phyloP scores from a whole-genome alignment of 2,329 filamentous ascomycete genomes.

The Cylindrodendrum hubeiense region DNA sequence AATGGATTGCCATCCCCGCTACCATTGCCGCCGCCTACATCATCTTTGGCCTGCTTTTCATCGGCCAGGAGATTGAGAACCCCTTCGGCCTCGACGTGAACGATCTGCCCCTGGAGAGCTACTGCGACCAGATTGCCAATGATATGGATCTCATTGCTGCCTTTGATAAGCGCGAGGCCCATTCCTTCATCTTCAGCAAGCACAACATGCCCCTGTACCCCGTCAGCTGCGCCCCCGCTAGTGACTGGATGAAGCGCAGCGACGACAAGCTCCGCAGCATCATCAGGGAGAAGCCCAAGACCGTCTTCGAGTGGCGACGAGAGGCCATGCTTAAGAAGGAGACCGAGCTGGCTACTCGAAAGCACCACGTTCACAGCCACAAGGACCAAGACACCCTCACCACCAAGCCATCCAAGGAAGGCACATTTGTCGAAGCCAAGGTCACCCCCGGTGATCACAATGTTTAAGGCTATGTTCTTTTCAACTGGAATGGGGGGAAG shows the following conservation, averaged over 20 bases:
- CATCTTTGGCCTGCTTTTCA: constrained; percentile 80
- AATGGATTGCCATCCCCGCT: constrained; percentile 83
- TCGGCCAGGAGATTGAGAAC: constrained; percentile 87
- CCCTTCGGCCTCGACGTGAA: constrained; percentile 89
- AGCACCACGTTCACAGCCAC: constrained; percentile 13
- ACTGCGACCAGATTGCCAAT: constrained; percentile 78
- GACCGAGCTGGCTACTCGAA: constrained; percentile 8
- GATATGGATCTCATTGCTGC: constrained; percentile 82
- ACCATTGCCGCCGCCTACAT: constrained; percentile 82
- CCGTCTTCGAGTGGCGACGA: constrained; percentile 51
- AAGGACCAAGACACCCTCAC: constrained; percentile 12
- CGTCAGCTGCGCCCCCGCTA: constrained; percentile 56
- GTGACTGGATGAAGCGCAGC: constrained; percentile 55
- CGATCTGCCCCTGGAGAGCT: constrained; percentile 81
- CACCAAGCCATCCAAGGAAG: constrained; percentile 7
- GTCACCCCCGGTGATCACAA: constrained; percentile 38
- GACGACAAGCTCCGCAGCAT: constrained; percentile 54
- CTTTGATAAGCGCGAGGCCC: constrained; percentile 50
- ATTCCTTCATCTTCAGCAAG: constrained; percentile 48
- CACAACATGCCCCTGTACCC: constrained; percentile 69
- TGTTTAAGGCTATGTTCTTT: constrained; percentile 31
- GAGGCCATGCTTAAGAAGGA: constrained; percentile 36
- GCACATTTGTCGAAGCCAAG: constrained; percentile 23
- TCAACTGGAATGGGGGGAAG: background rate
- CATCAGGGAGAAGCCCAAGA: constrained; percentile 56